Evolutionary conservation across 2,329 filamentous ascomycete species (phyloP).

Genomic region (Neodidymelliopsis sp.): DNA sequence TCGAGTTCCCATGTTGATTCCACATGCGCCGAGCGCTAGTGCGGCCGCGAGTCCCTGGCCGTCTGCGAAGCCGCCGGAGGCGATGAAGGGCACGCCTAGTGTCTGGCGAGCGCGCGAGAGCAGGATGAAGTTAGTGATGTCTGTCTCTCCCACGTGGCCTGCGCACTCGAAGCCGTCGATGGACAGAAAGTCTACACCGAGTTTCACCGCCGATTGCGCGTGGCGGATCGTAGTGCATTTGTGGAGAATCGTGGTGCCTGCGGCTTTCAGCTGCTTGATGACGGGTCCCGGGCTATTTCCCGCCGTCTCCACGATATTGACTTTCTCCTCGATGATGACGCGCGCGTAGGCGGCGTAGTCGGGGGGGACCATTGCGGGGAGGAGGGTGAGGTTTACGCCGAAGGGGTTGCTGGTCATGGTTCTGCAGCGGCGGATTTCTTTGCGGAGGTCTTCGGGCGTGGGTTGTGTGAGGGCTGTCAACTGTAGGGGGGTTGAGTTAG

Average conservation of each 20-base stretch:
- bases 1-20: conserved; percentile 97
- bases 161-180: conserved; percentile 99
- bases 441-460: conserved; percentile 86
- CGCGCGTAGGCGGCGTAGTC: conserved; percentile 93
- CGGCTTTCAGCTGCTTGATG: conserved; percentile 85
- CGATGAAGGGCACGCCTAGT: conserved; percentile 89
- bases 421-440: conserved; percentile 88
- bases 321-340: conserved; percentile 90
- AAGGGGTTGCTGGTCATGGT: conserved; percentile 82
- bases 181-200: conserved; percentile 94
- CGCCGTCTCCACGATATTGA: conserved; percentile 91
- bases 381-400: conserved; percentile 92
- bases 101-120: conserved; percentile 84
- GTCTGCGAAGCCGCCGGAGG: conserved; percentile 93
- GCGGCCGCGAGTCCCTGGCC: conserved; percentile 92
- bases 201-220: conserved; percentile 87
- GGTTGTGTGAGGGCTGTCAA: conserved; percentile 92
- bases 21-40: conserved; percentile 85
- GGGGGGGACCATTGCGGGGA: conserved; percentile 87
- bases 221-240: conserved; percentile 98
- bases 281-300: conserved; percentile 91
- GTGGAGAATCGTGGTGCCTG: conserved; percentile 82
- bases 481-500: conserved; percentile 37
- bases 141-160: conserved; percentile 84
- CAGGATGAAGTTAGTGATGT: conserved; percentile 90